Percentiles rank a stretch among this genome's conserved stretches.
Evolutionary conservation across 768 basidiomycete species (phyloP).

Genomic region (Amanita exitialis): DNA sequence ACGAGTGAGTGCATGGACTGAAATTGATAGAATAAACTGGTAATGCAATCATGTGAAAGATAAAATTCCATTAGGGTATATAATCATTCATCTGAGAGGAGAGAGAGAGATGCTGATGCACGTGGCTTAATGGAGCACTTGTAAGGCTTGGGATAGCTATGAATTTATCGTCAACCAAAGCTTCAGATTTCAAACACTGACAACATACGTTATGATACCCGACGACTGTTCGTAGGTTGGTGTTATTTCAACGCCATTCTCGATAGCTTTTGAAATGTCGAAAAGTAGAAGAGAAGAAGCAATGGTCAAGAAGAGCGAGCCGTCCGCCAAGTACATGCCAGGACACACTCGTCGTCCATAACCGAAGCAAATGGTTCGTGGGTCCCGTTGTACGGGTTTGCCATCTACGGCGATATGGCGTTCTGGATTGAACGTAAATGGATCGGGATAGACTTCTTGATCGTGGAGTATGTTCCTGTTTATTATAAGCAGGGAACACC

Average conservation of each 20-base stretch:
- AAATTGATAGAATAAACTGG: too few species aligned
- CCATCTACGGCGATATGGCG: conserved; percentile 25
- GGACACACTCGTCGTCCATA: conserved; percentile 38
- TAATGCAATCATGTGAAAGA: too few species aligned
- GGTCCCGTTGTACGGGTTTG: conserved; percentile 17
- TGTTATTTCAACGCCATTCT: conserved; percentile 33
- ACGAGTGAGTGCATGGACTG: too few species aligned
- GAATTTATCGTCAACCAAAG: background rate
- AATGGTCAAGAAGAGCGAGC: conserved; percentile 34
- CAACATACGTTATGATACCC: conserved; percentile 33
- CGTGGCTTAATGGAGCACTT: conserved; percentile 24
- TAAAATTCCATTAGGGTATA: too few species aligned
- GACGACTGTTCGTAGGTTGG: conserved; percentile 35
- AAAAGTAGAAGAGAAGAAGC: conserved; percentile 38
- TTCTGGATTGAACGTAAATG: conserved; percentile 38
- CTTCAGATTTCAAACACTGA: background rate
- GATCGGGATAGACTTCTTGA: conserved; percentile 35
- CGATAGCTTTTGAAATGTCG: conserved; percentile 32
- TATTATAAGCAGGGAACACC: background rate
- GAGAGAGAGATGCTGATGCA: conserved; percentile 17
- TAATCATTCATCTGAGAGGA: conserved; percentile 15
- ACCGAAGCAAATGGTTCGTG: conserved; percentile 32
- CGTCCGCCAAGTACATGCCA: conserved; percentile 42
- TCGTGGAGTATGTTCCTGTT: conserved; percentile 46
- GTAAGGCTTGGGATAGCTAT: conserved; percentile 24